Evolutionary conservation across 768 basidiomycete species (phyloP), one percentile per base, ranked within the genome.

Genomic region (Pleurotus platypus): DNA sequence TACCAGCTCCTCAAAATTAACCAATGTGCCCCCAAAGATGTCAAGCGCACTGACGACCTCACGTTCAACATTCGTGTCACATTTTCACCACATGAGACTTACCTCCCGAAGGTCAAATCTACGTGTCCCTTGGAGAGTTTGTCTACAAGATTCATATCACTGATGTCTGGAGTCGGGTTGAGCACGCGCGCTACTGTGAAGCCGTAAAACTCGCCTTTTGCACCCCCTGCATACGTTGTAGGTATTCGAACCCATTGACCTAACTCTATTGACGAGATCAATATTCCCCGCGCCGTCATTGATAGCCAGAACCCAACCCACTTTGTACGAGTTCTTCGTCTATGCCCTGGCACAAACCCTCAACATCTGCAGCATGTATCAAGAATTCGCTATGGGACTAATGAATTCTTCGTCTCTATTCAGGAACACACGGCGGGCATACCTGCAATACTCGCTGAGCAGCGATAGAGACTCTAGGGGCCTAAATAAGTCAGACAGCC

Each of bases 361-460:
- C 97, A 7, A 99, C 95, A 62, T 98, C 97, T n/a, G 97, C 97
- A 0, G 97, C 96, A 70, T 99, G 97, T 24, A 99, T 79, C 45
- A 99, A 74, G 62, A 99, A 92, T 68, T 98, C 97, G 62, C 94
- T 94, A 61, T n/a, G 5, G 4, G 43, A 0, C n/a, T 16, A 11
- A 16, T 45, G 20, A 45, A 15, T 45, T 16, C 7, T 6, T 57
- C 11, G 30, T 35, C 30, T 35, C 30, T 35, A 35, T 11, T 35
- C 30, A 11, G 11, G 30, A 35, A 8, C 11, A 11, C 9, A n/a
- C 37, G 6, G 38, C 62, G 20, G 30, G 37, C 42, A n/a, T 18
- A 86, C 91, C 88, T 92, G 79, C 94, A 97, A 68, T 93, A 85
- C 63, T 84, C 72, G 0, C 92, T 83, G 20, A 98, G 72, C 61